phyloP scores from a whole-genome alignment of 768 basidiomycete genomes.

The Lactarius akahatsu region DNA sequence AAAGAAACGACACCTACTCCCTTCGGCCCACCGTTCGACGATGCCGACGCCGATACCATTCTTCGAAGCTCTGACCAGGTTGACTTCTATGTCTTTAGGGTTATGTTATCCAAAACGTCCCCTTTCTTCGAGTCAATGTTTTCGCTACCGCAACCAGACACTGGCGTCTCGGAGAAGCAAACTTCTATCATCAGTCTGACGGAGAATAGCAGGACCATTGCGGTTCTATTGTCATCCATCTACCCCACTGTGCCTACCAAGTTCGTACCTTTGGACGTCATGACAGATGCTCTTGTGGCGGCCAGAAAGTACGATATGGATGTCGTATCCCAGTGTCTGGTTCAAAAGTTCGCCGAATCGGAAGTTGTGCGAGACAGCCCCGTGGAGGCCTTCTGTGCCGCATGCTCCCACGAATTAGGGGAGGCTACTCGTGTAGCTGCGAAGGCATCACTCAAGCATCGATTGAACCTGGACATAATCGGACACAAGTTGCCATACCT shows the following conservation, averaged over 20 bases:
- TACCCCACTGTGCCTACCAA: background rate
- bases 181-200: background rate
- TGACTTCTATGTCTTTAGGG: conserved; percentile 4
- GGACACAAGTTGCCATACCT: conserved; percentile 4
- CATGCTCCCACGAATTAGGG: background rate
- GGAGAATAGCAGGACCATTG: background rate
- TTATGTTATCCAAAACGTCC: conserved; percentile 14
- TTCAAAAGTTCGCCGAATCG: background rate
- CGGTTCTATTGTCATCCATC: background rate
- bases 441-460: conserved; percentile 8
- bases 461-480: conserved; percentile 4
- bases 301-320: background rate
- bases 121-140: conserved; percentile 13
- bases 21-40: conserved; percentile 1
- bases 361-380: background rate
- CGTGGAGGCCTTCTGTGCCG: background rate
- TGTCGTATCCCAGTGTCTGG: background rate
- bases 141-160: background rate
- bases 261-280: background rate
- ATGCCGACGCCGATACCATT: background rate
- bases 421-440: conserved; percentile 5
- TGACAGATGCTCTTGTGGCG: background rate
- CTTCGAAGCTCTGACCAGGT: conserved; percentile 14
- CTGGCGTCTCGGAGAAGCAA: background rate
- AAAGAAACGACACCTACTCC: background rate